Evolutionary conservation across 2,329 filamentous ascomycete species (phyloP), one percentile per base, ranked within the genome.

Genomic region (Lasiodiplodia hormozganensis): DNA sequence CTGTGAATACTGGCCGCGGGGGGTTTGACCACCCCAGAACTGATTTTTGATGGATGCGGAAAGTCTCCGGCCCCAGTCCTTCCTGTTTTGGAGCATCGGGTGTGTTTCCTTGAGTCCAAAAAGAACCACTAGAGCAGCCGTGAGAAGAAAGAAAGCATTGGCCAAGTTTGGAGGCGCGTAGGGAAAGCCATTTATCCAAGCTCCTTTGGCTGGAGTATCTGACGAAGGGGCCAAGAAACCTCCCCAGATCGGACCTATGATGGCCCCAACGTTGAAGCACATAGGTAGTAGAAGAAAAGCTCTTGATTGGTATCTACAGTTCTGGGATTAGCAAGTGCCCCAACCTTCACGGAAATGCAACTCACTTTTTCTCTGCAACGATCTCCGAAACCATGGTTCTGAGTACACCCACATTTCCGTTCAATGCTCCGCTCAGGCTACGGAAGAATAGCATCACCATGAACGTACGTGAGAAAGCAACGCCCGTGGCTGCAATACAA

Each of bases 351-450:
- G 18, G 25, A 18, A 14, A 18, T 25, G 2, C 6, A 47, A 49
- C 69, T 53, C 73, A 90, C 83, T 86, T 90, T 78, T 90, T 91
- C 79, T 92, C 90, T 58, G 85, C 83, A 36, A 93, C 87, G 38
- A 91, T 90, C 78, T 93, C 91, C 2, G 86, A 86, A 54, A 92
- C 90, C 86, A 92, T 90, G 0, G 90, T 92, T 69, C 90, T 82
- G 88, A 93, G 90, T 3, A 93, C 89, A 0, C 90, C 90, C 2
- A 92, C 86, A 75, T 92, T 93, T 1, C 90, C 91, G 75, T 92
- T 93, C 60, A 92, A 77, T 12, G 87, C 81, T 0, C 92, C 92
- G 0, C 90, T 90, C 43, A 92, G 75, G 16, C 83, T 85, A 5
- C 92, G 83, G 82, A 90, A 94, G 56, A 88, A 83, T 0, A 90